Base-by-base conservation (phyloP, 495 filamentous ascomycete species). In the Daldinia decipiens region DNA sequence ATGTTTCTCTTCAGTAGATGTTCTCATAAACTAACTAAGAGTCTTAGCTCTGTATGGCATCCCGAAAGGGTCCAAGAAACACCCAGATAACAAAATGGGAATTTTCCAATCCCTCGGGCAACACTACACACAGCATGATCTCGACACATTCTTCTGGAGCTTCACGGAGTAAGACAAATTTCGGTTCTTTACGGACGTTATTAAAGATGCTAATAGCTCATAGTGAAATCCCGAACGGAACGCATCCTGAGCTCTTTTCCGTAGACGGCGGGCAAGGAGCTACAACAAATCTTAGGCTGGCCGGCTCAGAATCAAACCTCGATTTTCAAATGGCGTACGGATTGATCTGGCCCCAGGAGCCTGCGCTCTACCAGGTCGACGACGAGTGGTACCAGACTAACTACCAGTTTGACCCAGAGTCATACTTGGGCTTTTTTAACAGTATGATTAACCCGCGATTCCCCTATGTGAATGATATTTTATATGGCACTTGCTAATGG, bases 111-210 rank as follows among this genome's bases (percentile, higher is more conserved):
- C 72, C 9, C 66, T 78, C 13, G 69, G 72, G 3, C 77, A 79
- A 51, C 76, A 78, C 19, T 83, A 80, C 38, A 73, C 79, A 15
- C 86, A 89, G 62, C 76, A 81, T 4, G 89, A 91, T 65, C 77
- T 91, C 3, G 77, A 90, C 63, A 69, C 81, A 5, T 91, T 87
- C 77, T 91, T 89, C 78, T 72, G 69, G 15, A 83, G 82, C 31
- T 87, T 84, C 31, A 73, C 76, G 1, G 59, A 63, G 76, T 78
- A 54, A 55, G 65, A 24, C 4, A 0, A 21, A 3, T 17, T 50
- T 5, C 9, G 0, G 26, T 21, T 56, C 29, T 12, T 40, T 4
- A 12, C 19, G 8, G 5, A 17, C 3, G 0, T n/a, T n/a, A 53
- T 21, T 21, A 8, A 9, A 27, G 38, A 17, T 27, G 39, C 39